A percentile compares a stretch with the other conserved stretches of the same genome.
phyloP scores from a whole-genome alignment of 108 stramenopile genomes.

The Fragilaria crotonensis region DNA sequence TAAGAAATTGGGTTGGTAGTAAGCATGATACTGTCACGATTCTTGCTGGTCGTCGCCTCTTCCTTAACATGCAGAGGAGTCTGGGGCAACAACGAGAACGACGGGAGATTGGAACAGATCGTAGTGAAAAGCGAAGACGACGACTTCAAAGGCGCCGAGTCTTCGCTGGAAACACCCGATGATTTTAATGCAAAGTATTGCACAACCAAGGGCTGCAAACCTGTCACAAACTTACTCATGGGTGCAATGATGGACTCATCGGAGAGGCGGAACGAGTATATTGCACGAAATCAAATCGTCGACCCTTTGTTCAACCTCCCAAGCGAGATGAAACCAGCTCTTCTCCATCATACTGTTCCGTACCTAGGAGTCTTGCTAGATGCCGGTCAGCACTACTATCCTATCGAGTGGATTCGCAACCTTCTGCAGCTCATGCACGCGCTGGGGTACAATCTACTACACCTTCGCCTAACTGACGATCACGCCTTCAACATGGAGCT shows the following conservation, averaged over 20 bases:
- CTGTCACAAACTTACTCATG: neutral
- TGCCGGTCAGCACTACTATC: slow-evolving; percentile 26
- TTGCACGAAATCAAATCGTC: neutral
- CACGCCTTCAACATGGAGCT: slow-evolving; percentile 21
- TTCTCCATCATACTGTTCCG: neutral
- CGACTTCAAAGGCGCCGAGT: too few relatives aligned
- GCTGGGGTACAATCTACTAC: slow-evolving; percentile 19
- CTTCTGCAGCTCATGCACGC: slow-evolving; percentile 10
- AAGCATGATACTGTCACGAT: too few relatives aligned
- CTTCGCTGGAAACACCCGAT: too few relatives aligned
- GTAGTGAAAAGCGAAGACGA: too few relatives aligned
- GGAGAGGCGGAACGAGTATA: neutral
- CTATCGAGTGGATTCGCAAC: slow-evolving; percentile 12
- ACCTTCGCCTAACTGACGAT: slow-evolving; percentile 33
- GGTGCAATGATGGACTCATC: neutral
- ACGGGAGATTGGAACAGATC: too few relatives aligned
- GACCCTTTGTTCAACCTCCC: neutral
- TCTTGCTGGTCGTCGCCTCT: too few relatives aligned
- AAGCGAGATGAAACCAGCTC: neutral
- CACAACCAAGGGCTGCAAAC: neutral
- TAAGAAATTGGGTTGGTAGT: too few relatives aligned
- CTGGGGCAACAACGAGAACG: too few relatives aligned
- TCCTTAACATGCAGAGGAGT: too few relatives aligned
- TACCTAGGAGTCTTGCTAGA: slow-evolving; percentile 20
- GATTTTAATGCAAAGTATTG: neutral